Evolutionary conservation across 192 early-diverging fungal species (phyloP).

Genomic region (Ambispora gerdemannii): DNA sequence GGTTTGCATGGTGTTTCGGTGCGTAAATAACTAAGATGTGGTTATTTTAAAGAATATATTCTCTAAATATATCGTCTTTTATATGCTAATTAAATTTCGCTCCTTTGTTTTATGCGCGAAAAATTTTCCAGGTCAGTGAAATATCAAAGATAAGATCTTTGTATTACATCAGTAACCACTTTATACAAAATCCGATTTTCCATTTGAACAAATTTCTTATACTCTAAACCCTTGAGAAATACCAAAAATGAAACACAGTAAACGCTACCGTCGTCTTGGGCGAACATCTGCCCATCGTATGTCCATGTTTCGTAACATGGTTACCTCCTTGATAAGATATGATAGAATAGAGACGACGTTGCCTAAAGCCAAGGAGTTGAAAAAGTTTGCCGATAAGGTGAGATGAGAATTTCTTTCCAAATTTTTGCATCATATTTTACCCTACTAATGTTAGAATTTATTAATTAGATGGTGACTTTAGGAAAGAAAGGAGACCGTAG

Average conservation of each 20-base stretch:
- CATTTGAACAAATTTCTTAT: background rate
- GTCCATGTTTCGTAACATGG: conserved; percentile 79
- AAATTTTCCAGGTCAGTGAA: no score
- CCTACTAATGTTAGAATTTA: background rate
- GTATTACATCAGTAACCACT: no score
- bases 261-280: conserved; percentile 57
- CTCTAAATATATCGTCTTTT: no score
- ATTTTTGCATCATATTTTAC: background rate
- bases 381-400: conserved; percentile 79
- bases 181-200: no score
- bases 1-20: background rate
- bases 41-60: no score
- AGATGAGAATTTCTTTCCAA: background rate
- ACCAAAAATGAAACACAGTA: conserved; percentile 58
- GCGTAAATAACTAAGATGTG: background rate
- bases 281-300: conserved; percentile 66
- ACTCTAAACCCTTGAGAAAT: background rate
- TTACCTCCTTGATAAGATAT: conserved; percentile 78
- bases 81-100: no score
- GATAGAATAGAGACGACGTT: conserved; percentile 92
- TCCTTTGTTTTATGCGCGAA: no score
- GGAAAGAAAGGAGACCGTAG: conserved; percentile 70
- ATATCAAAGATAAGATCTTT: no score
- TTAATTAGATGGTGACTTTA: conserved; percentile 71
- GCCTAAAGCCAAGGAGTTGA: conserved; percentile 88